Percentiles rank a stretch among this genome's conserved stretches.
Conservation (phyloP, 2,329 filamentous ascomycete species). For the Cadophora malorum region DNA sequence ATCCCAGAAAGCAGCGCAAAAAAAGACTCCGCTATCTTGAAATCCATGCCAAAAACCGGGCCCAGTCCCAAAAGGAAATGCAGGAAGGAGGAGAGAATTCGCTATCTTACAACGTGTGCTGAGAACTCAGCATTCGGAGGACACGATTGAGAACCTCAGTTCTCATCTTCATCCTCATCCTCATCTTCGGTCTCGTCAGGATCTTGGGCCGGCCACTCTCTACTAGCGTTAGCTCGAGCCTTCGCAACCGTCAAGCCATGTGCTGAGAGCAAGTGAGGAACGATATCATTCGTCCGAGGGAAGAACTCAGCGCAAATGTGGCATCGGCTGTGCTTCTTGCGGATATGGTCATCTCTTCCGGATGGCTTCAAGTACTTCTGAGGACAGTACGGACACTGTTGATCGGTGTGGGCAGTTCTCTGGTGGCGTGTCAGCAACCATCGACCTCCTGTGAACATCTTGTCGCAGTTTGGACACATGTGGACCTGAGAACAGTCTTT, state of each 20-base stretch:
- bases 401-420: background rate
- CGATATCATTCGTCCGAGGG: background rate
- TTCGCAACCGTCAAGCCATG: background rate
- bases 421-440: background rate
- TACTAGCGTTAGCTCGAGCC: too few relatives aligned
- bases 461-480: background rate
- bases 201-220: background rate
- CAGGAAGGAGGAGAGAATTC: background rate
- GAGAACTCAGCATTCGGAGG: background rate
- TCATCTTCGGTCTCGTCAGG: background rate
- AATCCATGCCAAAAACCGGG: background rate
- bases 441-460: background rate
- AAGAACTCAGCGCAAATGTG: background rate
- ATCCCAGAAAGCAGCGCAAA: too few relatives aligned
- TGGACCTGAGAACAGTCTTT: background rate
- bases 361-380: background rate
- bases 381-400: background rate
- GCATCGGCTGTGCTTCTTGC: background rate
- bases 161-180: background rate
- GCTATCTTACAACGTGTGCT: background rate
- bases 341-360: background rate
- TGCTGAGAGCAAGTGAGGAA: background rate
- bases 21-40: background rate
- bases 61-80: background rate
- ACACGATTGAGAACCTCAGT: background rate